Evolutionary conservation across 2,329 filamentous ascomycete genomes (phyloP).

Genomic region (Colletotrichum falcatum): DNA sequence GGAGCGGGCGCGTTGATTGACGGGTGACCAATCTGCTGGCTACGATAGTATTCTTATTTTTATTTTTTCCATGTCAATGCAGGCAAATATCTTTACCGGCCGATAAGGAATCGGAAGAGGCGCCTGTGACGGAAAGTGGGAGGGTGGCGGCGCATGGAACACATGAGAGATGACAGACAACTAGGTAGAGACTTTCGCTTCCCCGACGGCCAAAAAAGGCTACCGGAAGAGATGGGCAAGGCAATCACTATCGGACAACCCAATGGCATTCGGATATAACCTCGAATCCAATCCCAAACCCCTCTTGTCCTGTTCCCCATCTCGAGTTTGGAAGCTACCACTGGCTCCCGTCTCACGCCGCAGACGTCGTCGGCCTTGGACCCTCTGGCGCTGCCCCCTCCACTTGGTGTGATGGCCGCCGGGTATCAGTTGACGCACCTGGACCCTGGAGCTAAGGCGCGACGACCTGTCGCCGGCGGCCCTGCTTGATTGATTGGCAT

Average conservation of each 20-base stretch:
- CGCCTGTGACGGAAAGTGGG: conserved; percentile 30
- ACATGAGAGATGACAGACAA: conserved; percentile 22
- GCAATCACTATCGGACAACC: too few species aligned
- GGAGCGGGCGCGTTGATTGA: not conserved
- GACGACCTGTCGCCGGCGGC: not conserved
- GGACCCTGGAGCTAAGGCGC: not conserved
- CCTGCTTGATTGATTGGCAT: not conserved
- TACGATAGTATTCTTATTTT: conserved; percentile 3
- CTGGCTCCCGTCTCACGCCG: conserved; percentile 25
- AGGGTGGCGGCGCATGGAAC: conserved; percentile 13
- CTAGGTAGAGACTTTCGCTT: not conserved
- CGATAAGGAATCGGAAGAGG: conserved; percentile 21
- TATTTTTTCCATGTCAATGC: not conserved
- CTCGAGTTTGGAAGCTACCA: not conserved
- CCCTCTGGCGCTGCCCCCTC: not conserved
- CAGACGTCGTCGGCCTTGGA: conserved; percentile 10
- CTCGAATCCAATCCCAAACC: not conserved
- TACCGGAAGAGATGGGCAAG: not conserved
- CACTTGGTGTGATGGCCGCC: conserved; percentile 28
- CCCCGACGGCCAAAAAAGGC: too few species aligned
- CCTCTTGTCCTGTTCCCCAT: not conserved
- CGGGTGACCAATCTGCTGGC: conserved; percentile 30
- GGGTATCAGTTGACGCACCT: conserved; percentile 30
- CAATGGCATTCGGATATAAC: not conserved
- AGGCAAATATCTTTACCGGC: conserved; percentile 10